Base-by-base conservation (phyloP, 2,329 filamentous ascomycete species). In the Alternaria burnsii region DNA sequence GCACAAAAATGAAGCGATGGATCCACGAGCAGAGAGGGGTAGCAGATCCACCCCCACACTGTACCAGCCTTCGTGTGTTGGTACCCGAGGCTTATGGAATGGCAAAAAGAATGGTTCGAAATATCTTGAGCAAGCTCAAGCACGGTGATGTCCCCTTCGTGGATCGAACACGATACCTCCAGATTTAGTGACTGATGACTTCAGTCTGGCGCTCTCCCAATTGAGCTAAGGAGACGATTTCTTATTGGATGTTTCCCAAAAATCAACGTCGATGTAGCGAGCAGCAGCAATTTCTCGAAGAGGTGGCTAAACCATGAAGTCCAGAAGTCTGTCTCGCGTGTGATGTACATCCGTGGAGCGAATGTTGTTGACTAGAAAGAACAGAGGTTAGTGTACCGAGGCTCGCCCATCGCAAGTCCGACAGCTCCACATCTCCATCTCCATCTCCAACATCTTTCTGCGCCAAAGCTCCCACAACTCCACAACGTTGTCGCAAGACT, bases 161-260 rank as follows among this genome's bases (percentile, higher is more conserved):
- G 65, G 65, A 67, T 67, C 65, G 65, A 67, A 67, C 65, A 59
- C 65, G 59, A 67, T 71, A 71, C 69, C 69, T 71, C 69, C 69
- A 71, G 69, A 70, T 71, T 68, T 70, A 64, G 63, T 69, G 68
- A 71, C 69, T 59, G 67, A 70, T 36, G 60, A 69, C 69, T 71
- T 71, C 69, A 71, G 69, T 71, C 69, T 71, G 69, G 69, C 69
- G 69, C 69, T 71, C 69, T 71, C 69, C 69, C 69, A 71, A 71
- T 68, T 71, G 69, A 71, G 69, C 69, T 71, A 71, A 71, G 65
- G 67, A 67, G 68, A 71, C 66, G 62, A 61, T 58, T 66, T 66
- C 43, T 65, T 56, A 65, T 63, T 67, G 62, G 58, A 40, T 38
- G 9, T 12, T 28, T 16, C 1, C 7, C 1, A 1, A 24, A 2